Conservation (phyloP, 108 stramenopile species). For the Parmales sp. region DNA sequence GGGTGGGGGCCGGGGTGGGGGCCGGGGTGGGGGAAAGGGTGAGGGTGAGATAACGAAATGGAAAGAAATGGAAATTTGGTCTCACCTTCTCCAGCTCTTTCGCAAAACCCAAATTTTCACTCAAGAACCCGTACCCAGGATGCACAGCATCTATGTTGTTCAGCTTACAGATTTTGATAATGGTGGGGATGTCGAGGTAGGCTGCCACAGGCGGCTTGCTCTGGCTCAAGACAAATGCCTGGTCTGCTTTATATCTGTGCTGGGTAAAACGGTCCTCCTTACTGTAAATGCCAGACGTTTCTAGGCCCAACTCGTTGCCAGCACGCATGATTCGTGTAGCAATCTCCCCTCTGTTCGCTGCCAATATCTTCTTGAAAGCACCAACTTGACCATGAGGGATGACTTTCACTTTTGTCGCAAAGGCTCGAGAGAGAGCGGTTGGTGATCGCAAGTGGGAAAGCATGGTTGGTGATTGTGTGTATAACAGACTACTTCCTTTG, state of each 20-base stretch:
- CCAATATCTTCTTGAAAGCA: conserved; percentile 75
- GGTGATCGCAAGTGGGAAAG: no score
- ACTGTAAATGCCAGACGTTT: conserved; percentile 74
- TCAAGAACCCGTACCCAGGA: conserved; percentile 85
- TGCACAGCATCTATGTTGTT: conserved; percentile 76
- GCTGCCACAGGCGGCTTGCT: conserved; percentile 71
- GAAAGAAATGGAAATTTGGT: no score
- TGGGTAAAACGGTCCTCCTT: conserved; percentile 87
- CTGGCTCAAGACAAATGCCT: conserved; percentile 32
- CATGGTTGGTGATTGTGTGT: no score
- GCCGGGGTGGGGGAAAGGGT: no score
- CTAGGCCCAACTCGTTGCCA: conserved; percentile 65
- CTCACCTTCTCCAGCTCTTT: conserved; percentile 39
- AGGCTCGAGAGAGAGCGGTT: no score
- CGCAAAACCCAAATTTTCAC: conserved; percentile 76
- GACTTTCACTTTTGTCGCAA: no score
- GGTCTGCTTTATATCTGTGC: conserved; percentile 92
- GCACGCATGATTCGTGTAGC: conserved; percentile 87
- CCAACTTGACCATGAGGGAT: no score
- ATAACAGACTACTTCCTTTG: no score
- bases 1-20: no score
- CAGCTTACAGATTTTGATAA: conserved; percentile 65
- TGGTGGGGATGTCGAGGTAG: conserved; percentile 72
- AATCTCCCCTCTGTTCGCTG: conserved; percentile 89
- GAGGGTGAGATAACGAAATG: no score